Evolutionary conservation across 1,284 basidiomycete species (phyloP).

Genomic region (Ganoderma boninense): DNA sequence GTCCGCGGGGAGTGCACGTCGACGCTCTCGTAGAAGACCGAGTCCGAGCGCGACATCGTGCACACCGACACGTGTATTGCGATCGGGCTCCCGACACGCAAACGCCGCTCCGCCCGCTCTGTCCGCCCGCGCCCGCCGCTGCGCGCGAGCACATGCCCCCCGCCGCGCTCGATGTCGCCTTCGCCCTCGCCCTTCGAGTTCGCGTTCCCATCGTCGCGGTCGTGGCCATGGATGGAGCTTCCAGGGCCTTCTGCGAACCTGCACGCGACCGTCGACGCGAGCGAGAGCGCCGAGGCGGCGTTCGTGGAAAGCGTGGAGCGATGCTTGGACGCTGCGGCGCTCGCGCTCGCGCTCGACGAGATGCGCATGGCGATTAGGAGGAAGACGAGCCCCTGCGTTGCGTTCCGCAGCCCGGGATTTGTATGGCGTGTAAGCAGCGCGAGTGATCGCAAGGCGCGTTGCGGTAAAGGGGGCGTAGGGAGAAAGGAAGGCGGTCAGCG

Average conservation of each 20-base stretch:
- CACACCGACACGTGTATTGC: slow-evolving; percentile 6
- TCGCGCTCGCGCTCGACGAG: slow-evolving; percentile 2
- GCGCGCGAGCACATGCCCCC: neutral
- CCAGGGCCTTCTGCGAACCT: neutral
- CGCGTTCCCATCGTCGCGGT: neutral
- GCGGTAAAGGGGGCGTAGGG: neutral
- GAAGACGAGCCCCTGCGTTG: slow-evolving; percentile 29
- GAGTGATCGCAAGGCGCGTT: neutral
- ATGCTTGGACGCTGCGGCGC: neutral
- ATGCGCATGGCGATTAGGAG: slow-evolving; percentile 31
- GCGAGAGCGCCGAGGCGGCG: neutral
- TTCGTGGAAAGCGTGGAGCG: neutral
- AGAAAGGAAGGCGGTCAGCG: neutral
- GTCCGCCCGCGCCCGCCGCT: neutral
- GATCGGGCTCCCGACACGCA: neutral
- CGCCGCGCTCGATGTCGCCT: neutral
- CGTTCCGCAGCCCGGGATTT: neutral
- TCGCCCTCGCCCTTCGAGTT: neutral
- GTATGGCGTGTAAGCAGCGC: neutral
- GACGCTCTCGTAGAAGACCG: slow-evolving; percentile 2
- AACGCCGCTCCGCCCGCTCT: neutral
- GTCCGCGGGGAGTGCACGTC: neutral
- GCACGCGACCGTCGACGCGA: neutral
- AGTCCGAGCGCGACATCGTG: neutral
- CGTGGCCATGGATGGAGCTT: neutral